These are phyloP conservation scores for Macrolepiota fuliginosa DNA, from an alignment of 768 basidiomycete species.

Conservation along the genomic window DNA sequence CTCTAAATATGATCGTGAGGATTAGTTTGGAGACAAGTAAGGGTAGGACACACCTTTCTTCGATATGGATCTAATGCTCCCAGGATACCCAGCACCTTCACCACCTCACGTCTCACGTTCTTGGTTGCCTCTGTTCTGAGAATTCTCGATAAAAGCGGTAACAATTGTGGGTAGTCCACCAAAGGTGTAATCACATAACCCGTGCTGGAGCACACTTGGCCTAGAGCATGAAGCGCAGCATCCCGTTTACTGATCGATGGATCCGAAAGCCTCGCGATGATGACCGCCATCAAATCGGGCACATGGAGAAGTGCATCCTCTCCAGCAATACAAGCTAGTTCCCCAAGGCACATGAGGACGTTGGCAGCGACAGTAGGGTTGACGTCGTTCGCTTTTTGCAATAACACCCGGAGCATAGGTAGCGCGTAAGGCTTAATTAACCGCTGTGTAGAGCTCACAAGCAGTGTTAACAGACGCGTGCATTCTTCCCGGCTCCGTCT, in stretches of 20 bases:
- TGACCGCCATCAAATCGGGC: conserved; percentile 84
- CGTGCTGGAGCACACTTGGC: conserved; percentile 93
- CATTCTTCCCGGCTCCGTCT: conserved; percentile 91
- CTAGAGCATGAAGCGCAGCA: conserved; percentile 90
- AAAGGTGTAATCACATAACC: conserved; percentile 92
- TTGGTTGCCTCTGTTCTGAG: conserved; percentile 76
- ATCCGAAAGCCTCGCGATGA: conserved; percentile 88
- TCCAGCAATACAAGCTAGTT: conserved; percentile 89
- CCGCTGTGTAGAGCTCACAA: conserved; percentile 89
- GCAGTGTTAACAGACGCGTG: conserved; percentile 82
- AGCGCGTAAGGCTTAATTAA: conserved; percentile 95
- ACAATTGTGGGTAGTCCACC: conserved; percentile 85
- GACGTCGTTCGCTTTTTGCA: conserved; percentile 83
- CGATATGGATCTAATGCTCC: conserved; percentile 96
- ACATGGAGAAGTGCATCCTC: conserved; percentile 87
- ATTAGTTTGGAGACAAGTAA: neutral
- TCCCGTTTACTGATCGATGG: conserved; percentile 87
- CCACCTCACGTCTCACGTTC: conserved; percentile 79
- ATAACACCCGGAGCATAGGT: conserved; percentile 89
- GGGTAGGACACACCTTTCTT: conserved; percentile 62
- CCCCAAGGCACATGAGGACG: conserved; percentile 92
- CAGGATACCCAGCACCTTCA: conserved; percentile 93
- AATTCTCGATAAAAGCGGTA: conserved; percentile 83
- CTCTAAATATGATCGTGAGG: conserved; percentile 8
- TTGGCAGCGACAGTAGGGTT: conserved; percentile 90